phyloP scores from a whole-genome alignment of 2,329 filamentous ascomycete genomes.

The Coniochaeta hoffmannii region DNA sequence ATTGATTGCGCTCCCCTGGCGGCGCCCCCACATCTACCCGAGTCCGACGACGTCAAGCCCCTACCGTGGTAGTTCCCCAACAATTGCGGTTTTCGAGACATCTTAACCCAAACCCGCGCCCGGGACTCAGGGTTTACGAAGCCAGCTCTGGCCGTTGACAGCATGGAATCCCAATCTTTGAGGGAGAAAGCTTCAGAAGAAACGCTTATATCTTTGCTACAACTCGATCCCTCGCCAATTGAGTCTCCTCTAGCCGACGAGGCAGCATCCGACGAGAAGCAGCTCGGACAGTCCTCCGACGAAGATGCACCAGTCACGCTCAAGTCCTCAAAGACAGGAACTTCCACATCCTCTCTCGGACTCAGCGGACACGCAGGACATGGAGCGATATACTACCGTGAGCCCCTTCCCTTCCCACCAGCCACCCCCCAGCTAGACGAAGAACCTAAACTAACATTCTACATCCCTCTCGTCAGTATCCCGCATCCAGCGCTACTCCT shows the following conservation, averaged over 20 bases:
- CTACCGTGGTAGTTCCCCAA: no score
- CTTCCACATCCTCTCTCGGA: conserved; percentile 36
- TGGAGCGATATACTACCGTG: conserved; percentile 70
- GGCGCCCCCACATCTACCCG: not conserved
- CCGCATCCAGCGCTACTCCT: conserved; percentile 80
- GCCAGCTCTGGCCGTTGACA: not conserved
- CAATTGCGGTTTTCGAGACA: not conserved
- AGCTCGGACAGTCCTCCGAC: conserved; percentile 29
- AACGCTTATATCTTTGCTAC: conserved; percentile 47
- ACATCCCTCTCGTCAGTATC: conserved; percentile 43
- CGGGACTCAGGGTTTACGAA: not conserved
- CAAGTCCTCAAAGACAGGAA: conserved; percentile 29
- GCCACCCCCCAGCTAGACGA: not conserved
- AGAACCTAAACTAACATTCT: conserved; percentile 7
- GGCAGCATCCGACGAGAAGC: conserved; percentile 31
- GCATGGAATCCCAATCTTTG: not conserved
- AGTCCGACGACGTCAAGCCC: not conserved
- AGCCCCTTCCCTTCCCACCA: conserved; percentile 19
- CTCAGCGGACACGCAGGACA: conserved; percentile 53
- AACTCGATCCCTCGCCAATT: conserved; percentile 79
- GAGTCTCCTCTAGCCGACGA: conserved; percentile 40
- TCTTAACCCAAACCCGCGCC: not conserved
- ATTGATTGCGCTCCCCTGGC: not conserved
- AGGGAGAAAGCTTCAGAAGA: not conserved
- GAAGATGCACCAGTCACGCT: conserved; percentile 23